A percentile compares a stretch with the other conserved stretches of the same genome.
Evolutionary conservation across 1,284 basidiomycete species (phyloP).

Genomic region (Cutaneotrichosporon sp.): DNA sequence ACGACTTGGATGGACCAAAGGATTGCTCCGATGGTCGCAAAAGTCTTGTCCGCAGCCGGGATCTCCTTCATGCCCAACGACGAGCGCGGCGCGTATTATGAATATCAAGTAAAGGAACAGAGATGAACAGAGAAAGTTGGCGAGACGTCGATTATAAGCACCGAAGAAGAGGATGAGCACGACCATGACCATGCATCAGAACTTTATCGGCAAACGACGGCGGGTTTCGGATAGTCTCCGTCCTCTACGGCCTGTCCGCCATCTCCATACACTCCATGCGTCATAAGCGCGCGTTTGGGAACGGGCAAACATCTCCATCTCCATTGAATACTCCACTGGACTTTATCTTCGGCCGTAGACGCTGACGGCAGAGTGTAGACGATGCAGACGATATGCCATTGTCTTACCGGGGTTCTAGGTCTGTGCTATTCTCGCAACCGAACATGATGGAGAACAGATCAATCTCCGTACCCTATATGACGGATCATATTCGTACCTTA

Average conservation of each 20-base stretch:
- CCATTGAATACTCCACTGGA: background rate
- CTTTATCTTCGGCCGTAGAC: too few relatives aligned
- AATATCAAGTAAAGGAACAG: background rate
- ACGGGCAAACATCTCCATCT: background rate
- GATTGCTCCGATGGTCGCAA: conserved; percentile 62
- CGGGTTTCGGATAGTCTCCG: background rate
- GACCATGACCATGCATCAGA: background rate
- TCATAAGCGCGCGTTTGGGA: background rate
- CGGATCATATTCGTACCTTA: too few relatives aligned
- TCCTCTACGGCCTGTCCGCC: too few relatives aligned
- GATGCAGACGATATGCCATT: too few relatives aligned
- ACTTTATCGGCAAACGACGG: too few relatives aligned
- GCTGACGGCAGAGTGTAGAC: too few relatives aligned
- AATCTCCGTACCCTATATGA: too few relatives aligned
- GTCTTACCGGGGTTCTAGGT: too few relatives aligned
- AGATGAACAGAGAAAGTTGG: background rate
- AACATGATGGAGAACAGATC: too few relatives aligned
- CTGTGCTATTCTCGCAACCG: too few relatives aligned
- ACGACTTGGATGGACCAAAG: conserved; percentile 57
- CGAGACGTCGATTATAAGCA: background rate
- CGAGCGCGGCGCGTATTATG: background rate
- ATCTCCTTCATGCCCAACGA: conserved; percentile 14
- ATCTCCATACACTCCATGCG: too few relatives aligned
- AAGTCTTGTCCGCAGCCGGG: conserved; percentile 59
- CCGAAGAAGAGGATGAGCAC: background rate